Conservation (phyloP, 805 yeast genomes). For the Teunomyces pallodes region DNA sequence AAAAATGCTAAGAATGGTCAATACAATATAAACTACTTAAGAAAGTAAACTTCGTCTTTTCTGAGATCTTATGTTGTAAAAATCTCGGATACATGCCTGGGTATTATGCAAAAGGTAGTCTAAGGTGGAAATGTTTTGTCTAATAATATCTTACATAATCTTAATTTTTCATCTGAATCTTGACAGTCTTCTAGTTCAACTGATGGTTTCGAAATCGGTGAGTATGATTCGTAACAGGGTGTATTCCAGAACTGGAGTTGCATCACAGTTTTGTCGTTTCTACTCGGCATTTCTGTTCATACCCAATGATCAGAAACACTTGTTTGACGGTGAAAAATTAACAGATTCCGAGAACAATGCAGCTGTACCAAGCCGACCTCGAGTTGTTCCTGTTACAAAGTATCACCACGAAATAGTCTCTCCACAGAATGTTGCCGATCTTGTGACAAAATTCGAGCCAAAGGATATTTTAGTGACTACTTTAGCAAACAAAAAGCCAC, state of each 20-base stretch:
- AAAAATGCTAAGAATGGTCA: background rate
- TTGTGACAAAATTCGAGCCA: conserved; percentile 24
- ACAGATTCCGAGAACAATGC: conserved; percentile 28
- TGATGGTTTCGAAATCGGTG: background rate
- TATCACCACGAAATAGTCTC: conserved; percentile 27
- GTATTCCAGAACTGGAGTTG: background rate
- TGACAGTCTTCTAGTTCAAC: background rate
- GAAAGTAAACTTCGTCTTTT: background rate
- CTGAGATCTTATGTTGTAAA: no score
- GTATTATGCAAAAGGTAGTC: background rate
- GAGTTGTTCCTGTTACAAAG: conserved; percentile 11
- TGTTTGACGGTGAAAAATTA: conserved; percentile 27
- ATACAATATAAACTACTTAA: background rate
- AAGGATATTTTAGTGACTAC: conserved; percentile 31
- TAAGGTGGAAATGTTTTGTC: background rate
- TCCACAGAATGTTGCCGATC: conserved; percentile 35
- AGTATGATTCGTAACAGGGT: background rate
- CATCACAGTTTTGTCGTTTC: background rate
- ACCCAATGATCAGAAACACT: conserved; percentile 26
- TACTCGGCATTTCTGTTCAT: conserved; percentile 18
- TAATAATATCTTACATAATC: background rate
- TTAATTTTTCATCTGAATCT: background rate
- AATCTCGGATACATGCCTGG: no score
- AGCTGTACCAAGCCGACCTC: conserved; percentile 34
- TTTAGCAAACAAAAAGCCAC: conserved; percentile 25